Conservation (phyloP, 345 rosid genomes). For the Murraya koenigii region DNA sequence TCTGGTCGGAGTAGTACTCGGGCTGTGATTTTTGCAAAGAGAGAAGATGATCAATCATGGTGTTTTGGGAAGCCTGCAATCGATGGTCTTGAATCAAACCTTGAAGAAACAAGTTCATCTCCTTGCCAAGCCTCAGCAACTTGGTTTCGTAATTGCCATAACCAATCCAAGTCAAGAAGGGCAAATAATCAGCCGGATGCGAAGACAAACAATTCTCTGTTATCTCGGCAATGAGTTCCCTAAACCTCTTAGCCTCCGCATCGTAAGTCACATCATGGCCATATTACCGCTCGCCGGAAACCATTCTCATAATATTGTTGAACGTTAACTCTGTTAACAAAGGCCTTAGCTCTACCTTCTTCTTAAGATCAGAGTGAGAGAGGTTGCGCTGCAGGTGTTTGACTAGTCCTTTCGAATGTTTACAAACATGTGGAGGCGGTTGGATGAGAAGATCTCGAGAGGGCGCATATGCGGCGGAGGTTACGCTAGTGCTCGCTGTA, state of each 20-base stretch:
- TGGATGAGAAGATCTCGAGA: slow-evolving; percentile 25
- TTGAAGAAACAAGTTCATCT: slow-evolving; percentile 30
- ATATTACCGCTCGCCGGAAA: slow-evolving; percentile 26
- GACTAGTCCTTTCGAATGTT: slow-evolving; percentile 23
- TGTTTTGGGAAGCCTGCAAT: not conserved
- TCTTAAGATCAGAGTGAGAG: not conserved
- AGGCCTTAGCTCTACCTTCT: slow-evolving; percentile 19
- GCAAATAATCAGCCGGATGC: slow-evolving; percentile 31
- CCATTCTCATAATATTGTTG: slow-evolving; percentile 22
- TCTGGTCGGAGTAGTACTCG: slow-evolving; percentile 11
- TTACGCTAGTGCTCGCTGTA: slow-evolving; percentile 37
- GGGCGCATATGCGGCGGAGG: slow-evolving; percentile 31
- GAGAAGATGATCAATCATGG: slow-evolving; percentile 38
- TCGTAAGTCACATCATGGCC: slow-evolving; percentile 19
- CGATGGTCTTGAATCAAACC: slow-evolving; percentile 31
- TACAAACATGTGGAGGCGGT: slow-evolving; percentile 15
- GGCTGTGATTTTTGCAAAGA: slow-evolving; percentile 35
- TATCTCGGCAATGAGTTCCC: slow-evolving; percentile 26
- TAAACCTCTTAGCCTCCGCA: slow-evolving; percentile 20
- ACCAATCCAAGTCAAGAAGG: slow-evolving; percentile 32
- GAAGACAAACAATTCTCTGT: not conserved
- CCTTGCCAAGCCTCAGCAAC: slow-evolving; percentile 7
- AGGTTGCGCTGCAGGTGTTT: slow-evolving; percentile 8
- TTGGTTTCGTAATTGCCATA: slow-evolving; percentile 18
- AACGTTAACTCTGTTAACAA: slow-evolving; percentile 12